Base-by-base conservation (phyloP, 2,329 filamentous ascomycete genomes). In the Drechmeria coniospora region DNA sequence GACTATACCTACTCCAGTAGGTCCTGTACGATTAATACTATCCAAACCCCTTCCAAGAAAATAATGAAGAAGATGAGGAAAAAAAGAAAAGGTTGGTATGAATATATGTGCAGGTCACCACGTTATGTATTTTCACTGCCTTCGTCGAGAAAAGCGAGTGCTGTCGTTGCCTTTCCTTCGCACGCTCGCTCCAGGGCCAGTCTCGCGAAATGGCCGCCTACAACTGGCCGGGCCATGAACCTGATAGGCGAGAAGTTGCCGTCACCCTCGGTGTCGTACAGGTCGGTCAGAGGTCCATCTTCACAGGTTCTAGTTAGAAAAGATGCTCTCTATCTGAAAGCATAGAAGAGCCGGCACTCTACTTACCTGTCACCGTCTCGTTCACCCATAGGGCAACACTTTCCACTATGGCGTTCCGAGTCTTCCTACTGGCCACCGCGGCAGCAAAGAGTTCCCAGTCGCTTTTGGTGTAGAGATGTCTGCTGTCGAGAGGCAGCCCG, bases 391-490 rank as follows among this genome's bases (percentile, higher is more conserved):
- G 59, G 1, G 80, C 79, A 22, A 90, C 76, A 12, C 71, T 68
- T 33, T 81, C 65, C 20, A 90, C 56, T 27, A 92, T 83, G 46
- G 79, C 70, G 3, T 65, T 62, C 29, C 82, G 66, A 2, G 79
- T 78, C 32, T 63, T 55, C 46, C 68, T 67, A 39, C 72, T 74
- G 4, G 80, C 70, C 5, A 92, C 77, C 2, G 82, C 79, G 25
- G 83, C 82, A 1, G 81, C 79, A 50, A 90, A 86, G 49, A 92
- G 84, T 42, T 90, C 77, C 83, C 83, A 92, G 53, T 92, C 83
- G 17, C 77, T 83, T 55, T 92, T 92, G 19, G 81, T 78, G 51
- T 90, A 90, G 3, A 87, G 51, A 50, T 90, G 81, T 23, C 83
- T 70, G 39, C 69, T 79, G 51, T 92, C 83, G 6, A 92, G 66